Evolutionary conservation across 2,329 filamentous ascomycete species (phyloP).

Genomic region (Fusarium acutatum): DNA sequence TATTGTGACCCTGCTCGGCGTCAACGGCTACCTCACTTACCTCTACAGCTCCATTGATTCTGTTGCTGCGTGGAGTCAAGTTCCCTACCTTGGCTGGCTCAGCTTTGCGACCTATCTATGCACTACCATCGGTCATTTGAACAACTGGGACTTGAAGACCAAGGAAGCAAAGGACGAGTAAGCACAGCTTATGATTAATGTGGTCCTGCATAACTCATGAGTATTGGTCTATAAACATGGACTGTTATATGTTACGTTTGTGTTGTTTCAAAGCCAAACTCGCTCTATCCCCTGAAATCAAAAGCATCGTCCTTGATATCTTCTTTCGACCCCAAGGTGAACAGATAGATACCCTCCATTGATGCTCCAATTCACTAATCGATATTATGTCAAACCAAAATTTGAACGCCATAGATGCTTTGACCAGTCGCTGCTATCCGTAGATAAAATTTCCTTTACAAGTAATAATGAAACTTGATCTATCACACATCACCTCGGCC

Average conservation of each 20-base stretch:
- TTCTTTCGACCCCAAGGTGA: neutral
- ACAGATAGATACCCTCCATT: neutral
- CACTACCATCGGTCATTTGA: slow-evolving; percentile 72
- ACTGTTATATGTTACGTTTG: neutral
- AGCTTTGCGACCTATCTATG: slow-evolving; percentile 88
- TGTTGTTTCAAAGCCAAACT: neutral
- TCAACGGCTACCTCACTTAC: slow-evolving; percentile 78
- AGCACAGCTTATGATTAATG: slow-evolving; percentile 22
- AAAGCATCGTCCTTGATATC: neutral
- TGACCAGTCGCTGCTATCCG: neutral
- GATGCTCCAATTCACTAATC: slow-evolving; percentile 5
- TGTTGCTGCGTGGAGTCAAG: slow-evolving; percentile 76
- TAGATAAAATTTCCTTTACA: slow-evolving; percentile 7
- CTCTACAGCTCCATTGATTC: slow-evolving; percentile 79
- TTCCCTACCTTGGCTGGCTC: slow-evolving; percentile 87
- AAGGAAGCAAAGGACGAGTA: slow-evolving; percentile 37
- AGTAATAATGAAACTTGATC: neutral
- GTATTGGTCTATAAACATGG: neutral
- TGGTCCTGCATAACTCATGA: neutral
- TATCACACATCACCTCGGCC: neutral
- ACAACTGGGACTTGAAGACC: slow-evolving; percentile 67
- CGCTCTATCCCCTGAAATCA: slow-evolving; percentile 11
- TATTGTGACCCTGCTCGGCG: slow-evolving; percentile 75
- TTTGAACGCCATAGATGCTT: slow-evolving; percentile 37
- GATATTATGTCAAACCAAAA: neutral